These are phyloP conservation scores for Aureobasidium uvarum DNA, from an alignment of 2,329 filamentous ascomycete genomes.

Conservation along the genomic window DNA sequence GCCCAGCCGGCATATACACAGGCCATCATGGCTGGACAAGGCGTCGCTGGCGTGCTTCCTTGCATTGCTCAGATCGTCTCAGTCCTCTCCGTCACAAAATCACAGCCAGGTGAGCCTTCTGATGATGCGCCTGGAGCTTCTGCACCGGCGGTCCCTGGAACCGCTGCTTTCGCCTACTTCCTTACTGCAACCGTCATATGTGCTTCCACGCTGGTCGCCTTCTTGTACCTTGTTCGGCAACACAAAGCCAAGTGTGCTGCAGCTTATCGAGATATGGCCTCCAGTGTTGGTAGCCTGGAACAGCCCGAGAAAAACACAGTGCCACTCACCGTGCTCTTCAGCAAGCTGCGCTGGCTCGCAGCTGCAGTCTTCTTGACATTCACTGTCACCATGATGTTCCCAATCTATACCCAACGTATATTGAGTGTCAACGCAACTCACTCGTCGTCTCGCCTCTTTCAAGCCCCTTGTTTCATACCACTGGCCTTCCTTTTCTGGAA, in stretches of 20 bases:
- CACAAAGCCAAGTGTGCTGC: constrained; percentile 39
- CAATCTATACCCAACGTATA: constrained; percentile 72
- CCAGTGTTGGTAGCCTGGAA: constrained; percentile 11
- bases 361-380: constrained; percentile 80
- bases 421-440: constrained; percentile 43
- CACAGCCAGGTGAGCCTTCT: constrained; percentile 34
- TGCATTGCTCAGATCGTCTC: constrained; percentile 82
- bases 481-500: constrained; percentile 94
- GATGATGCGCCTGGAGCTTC: constrained; percentile 39
- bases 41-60: constrained; percentile 84
- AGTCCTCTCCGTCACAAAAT: constrained; percentile 63
- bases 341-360: constrained; percentile 75
- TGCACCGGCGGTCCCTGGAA: constrained; percentile 53
- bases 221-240: constrained; percentile 67
- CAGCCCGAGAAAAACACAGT: constrained; percentile 51
- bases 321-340: constrained; percentile 64
- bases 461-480: constrained; percentile 78
- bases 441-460: constrained; percentile 59
- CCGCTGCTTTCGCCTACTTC: constrained; percentile 86
- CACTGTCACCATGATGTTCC: constrained; percentile 86
- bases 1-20: constrained; percentile 87
- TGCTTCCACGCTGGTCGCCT: constrained; percentile 65
- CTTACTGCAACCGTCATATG: constrained; percentile 80
- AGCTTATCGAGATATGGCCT: constrained; percentile 22
- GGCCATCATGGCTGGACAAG: constrained; percentile 94